These are phyloP conservation scores for Radiomyces spectabilis DNA, from an alignment of 192 early-diverging fungal species.

Conservation along the genomic window DNA sequence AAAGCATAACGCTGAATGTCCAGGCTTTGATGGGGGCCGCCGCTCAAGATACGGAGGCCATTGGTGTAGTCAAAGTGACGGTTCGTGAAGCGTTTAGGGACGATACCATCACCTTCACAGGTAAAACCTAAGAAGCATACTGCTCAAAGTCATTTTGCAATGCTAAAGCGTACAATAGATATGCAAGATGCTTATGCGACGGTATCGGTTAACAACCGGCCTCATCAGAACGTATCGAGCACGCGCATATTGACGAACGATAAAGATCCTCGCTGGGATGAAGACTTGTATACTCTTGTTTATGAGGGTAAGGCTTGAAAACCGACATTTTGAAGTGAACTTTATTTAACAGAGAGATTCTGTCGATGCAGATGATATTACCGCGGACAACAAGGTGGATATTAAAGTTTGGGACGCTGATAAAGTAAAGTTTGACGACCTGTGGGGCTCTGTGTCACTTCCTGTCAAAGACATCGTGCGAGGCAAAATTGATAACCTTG, in stretches of 20 bases:
- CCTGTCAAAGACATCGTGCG: slow-evolving; percentile 14
- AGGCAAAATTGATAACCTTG: slow-evolving; percentile 13
- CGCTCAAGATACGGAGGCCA: slow-evolving; percentile 11
- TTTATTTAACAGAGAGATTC: neutral
- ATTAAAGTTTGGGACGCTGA: slow-evolving; percentile 28
- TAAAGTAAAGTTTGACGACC: slow-evolving; percentile 17
- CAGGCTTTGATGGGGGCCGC: slow-evolving; percentile 11
- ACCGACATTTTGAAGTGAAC: neutral
- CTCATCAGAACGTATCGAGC: slow-evolving; percentile 3
- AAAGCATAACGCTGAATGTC: slow-evolving; percentile 21
- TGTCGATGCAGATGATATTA: slow-evolving; percentile 12
- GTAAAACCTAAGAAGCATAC: too few relatives aligned
- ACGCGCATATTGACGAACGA: slow-evolving; percentile 23
- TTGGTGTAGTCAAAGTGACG: slow-evolving; percentile 23
- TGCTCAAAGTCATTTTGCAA: neutral
- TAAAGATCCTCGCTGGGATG: slow-evolving; percentile 21
- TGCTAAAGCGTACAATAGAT: neutral
- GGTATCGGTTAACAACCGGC: slow-evolving; percentile 8
- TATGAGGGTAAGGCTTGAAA: slow-evolving; percentile 1
- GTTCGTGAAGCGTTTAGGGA: slow-evolving; percentile 7
- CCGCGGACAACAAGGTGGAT: slow-evolving; percentile 13
- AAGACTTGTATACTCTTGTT: slow-evolving; percentile 14
- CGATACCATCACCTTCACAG: neutral
- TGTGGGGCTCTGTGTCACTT: slow-evolving; percentile 16
- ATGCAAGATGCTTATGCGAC: slow-evolving; percentile 22